These are phyloP conservation scores for Hirsutella thompsonii DNA, from an alignment of 2,329 filamentous ascomycete species.

Conservation along the genomic window DNA sequence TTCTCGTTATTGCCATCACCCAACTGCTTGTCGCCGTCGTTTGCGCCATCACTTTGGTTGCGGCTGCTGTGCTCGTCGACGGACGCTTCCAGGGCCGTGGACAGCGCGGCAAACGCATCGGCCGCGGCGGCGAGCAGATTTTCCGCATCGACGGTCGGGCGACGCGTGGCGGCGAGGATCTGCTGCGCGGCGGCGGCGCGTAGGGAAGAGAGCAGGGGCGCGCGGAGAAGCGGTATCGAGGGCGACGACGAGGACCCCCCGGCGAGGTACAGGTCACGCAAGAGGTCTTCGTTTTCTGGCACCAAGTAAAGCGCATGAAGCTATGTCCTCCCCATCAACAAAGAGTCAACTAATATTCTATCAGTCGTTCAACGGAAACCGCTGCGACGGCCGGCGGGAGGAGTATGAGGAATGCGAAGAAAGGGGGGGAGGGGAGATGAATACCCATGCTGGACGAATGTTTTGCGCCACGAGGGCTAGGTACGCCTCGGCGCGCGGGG, in stretches of 20 bases:
- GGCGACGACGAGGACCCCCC: no score
- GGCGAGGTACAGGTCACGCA: conserved; percentile 62
- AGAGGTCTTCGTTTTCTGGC: conserved; percentile 53
- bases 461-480: conserved; percentile 61
- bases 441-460: conserved; percentile 77
- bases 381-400: no score
- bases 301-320: conserved; percentile 74
- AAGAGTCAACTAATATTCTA: neutral
- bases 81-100: no score
- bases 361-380: no score
- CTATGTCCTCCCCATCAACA: conserved; percentile 28
- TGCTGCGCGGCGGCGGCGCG: conserved; percentile 61
- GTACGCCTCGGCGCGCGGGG: conserved; percentile 58
- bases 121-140: conserved; percentile 29
- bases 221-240: conserved; percentile 44
- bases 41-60: no score
- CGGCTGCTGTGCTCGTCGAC: no score
- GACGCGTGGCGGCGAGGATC: conserved; percentile 50
- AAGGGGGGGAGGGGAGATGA: conserved; percentile 8
- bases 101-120: conserved; percentile 33
- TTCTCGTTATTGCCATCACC: no score
- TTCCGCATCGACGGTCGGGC: conserved; percentile 15
- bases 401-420: no score
- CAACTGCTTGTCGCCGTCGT: no score
- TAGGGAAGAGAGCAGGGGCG: conserved; percentile 52